Base-by-base conservation (phyloP, 805 yeast species). In the Yamadazyma phyllophila region DNA sequence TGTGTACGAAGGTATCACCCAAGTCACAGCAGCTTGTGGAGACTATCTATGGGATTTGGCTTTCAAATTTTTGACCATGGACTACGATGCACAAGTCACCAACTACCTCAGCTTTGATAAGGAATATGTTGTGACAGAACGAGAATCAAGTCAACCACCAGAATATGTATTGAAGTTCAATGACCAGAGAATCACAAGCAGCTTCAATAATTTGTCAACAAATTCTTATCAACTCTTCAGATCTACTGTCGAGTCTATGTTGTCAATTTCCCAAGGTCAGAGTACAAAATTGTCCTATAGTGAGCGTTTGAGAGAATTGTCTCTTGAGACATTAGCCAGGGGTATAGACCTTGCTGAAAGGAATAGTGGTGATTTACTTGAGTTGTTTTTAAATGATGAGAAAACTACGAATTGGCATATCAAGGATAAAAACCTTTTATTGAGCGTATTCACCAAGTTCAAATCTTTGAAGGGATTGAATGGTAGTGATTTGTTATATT, bases 331-430 rank as follows among this genome's bases (percentile, higher is more conserved):
- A 0, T 68, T 91, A 45, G 61, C 66, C 12, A 63, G 71, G 17
- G 67, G 83, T n/a, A 89, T 96, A 1, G 66, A 69, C 11, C 52
- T 87, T 32, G 92, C 89, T 1, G 97, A 92, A 61, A 62, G 66
- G 14, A 77, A 85, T 54, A 79, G 84, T 2, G 51, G 66, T 2
- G 67, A 65, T 8, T 61, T 92, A 15, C 77, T 82, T 7, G 85
- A 91, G 0, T 74, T 78, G 44, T 65, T 92, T 7, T 66, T 74
- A 44, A 66, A 65, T 24, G 69, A 65, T 26, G 64, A 59, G 11
- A 45, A 36, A 1, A 52, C 53, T 15, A 43, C 38, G 4, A 60
- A 45, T 4, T 73, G 85, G 80, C 58, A 67, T 1, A 66, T 70
- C 36, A 71, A 70, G 44, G 91, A 86, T 45, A 73, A 80, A 51